phyloP scores from a whole-genome alignment of 2,329 filamentous ascomycete genomes.

The Fusarium sp. region DNA sequence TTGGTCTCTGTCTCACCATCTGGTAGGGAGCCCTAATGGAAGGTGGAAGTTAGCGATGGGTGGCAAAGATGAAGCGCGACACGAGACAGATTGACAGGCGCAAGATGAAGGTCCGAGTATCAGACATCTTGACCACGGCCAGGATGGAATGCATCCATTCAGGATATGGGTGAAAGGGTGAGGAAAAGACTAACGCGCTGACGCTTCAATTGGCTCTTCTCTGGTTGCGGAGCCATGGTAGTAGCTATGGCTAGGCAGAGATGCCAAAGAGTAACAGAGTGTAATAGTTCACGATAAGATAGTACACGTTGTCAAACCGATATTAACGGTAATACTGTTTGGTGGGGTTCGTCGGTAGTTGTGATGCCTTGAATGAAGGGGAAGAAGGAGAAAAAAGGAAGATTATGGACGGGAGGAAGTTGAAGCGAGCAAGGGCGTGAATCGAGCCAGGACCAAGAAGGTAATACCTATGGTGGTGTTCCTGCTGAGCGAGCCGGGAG shows the following conservation, averaged over 20 bases:
- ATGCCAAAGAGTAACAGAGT: slow-evolving; percentile 33
- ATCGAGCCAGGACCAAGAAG: slow-evolving; percentile 38
- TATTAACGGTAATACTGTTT: slow-evolving; percentile 7
- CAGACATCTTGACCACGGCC: slow-evolving; percentile 6
- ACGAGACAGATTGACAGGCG: slow-evolving; percentile 16
- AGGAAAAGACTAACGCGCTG: slow-evolving; percentile 69
- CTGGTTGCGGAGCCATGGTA: slow-evolving; percentile 68
- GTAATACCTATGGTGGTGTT: slow-evolving; percentile 43
- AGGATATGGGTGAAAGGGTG: slow-evolving; percentile 7
- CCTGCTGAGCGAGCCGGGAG: slow-evolving; percentile 35
- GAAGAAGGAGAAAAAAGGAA: slow-evolving; percentile 13
- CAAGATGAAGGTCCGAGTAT: slow-evolving; percentile 7
- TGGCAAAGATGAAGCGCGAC: slow-evolving; percentile 15
- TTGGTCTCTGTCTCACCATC: slow-evolving; percentile 76
- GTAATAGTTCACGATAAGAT: slow-evolving; percentile 30
- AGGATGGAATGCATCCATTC: slow-evolving; percentile 1
- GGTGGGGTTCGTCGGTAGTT: slow-evolving; percentile 21
- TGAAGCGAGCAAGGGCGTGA: slow-evolving; percentile 41
- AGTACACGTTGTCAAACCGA: slow-evolving; percentile 7
- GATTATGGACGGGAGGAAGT: slow-evolving; percentile 24
- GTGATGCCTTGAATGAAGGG: slow-evolving; percentile 41
- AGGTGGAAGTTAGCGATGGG: slow-evolving; percentile 39
- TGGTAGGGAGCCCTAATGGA: slow-evolving; percentile 70
- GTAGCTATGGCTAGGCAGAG: slow-evolving; percentile 43
- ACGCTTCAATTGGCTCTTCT: slow-evolving; percentile 89